Evolutionary conservation across 371 early-diverging fungal genomes (phyloP).

Genomic region (Saksenaea oblongispora): DNA sequence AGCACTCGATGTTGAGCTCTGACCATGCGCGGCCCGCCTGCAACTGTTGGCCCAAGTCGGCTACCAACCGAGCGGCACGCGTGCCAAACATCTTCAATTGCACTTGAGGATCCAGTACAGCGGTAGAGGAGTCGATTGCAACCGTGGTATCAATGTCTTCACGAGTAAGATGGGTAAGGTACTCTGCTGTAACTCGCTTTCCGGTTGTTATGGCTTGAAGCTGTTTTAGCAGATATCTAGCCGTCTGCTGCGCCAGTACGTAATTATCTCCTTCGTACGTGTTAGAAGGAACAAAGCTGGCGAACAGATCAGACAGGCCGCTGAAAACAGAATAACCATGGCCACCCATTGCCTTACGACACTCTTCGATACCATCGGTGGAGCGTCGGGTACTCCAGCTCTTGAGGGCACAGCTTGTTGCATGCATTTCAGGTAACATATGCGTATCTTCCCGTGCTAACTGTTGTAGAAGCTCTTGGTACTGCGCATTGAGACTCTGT

Average conservation of each 20-base stretch:
- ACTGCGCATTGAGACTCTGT: constrained; percentile 50
- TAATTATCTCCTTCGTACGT: constrained; percentile 72
- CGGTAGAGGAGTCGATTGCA: constrained; percentile 15
- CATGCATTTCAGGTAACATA: constrained; percentile 76
- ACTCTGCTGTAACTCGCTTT: constrained; percentile 26
- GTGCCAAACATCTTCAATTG: constrained; percentile 62
- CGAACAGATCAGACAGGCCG: constrained; percentile 71
- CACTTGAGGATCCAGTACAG: constrained; percentile 42
- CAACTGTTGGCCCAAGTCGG: constrained; percentile 43
- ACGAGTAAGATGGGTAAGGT: constrained; percentile 36
- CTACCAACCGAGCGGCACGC: constrained; percentile 60
- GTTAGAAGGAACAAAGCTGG: constrained; percentile 64
- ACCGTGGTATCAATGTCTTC: constrained; percentile 24
- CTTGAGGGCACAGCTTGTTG: constrained; percentile 80
- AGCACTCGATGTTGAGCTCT: constrained; percentile 60
- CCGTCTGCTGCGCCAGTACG: constrained; percentile 69
- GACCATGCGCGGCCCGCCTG: constrained; percentile 46
- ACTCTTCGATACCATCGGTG: constrained; percentile 74
- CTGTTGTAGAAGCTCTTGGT: constrained; percentile 53
- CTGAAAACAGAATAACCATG: constrained; percentile 79
- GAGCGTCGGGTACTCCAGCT: constrained; percentile 69
- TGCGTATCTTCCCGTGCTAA: constrained; percentile 46
- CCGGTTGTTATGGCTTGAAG: constrained; percentile 30
- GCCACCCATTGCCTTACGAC: constrained; percentile 82
- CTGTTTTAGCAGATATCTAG: constrained; percentile 67